Base-by-base conservation (phyloP, 1,284 basidiomycete genomes). In the Boletus albobrunnescens region DNA sequence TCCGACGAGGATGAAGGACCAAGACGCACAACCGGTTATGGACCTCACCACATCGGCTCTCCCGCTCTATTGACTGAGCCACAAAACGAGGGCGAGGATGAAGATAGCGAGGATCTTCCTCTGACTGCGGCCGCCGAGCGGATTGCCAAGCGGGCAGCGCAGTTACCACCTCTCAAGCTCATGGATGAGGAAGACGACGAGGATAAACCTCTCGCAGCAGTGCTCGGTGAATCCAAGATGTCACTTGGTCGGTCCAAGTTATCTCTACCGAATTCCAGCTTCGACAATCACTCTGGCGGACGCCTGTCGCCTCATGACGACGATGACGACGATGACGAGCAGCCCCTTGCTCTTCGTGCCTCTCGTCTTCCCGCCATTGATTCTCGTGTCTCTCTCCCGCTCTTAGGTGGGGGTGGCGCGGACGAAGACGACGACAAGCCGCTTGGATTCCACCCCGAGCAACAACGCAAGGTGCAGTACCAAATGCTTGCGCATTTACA, bases 361-460 rank as follows among this genome's bases (percentile, higher is more conserved):
- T 66, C 67, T 20, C 60, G 55, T 28, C 44, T 64, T 31, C 63
- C 59, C 0, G 39, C 56, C 24, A 56, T 58, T 46, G 45, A 30
- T 39, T 65, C 64, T 10, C 61, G 47, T 45, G 2, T 33, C 4
- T 64, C 63, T 13, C 58, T 67, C 39, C 60, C 56, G 11, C 31
- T 51, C 14, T 39, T 44, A 27, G 49, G 48, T 16, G 47, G 39
- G 19, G 53, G 42, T 24, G 55, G 46, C 11, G 54, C 71, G 2
- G 77, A 75, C 39, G 76, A 77, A 33, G 65, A 78, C 0, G 78
- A 78, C 49, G 71, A 78, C 51, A 64, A 60, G 41, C 78, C 78
- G 7, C 71, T 90, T n/a, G 87, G 75, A 7, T 69, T 86, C 50
- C 85, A 86, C 61, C 85, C 87, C 13, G 83, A 87, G 51, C 85